Evolutionary conservation across 225 moss, liverwort and hornwort species (phyloP), one percentile per base, ranked within the genome.

Genomic region (Pseudoscleropodium purum): DNA sequence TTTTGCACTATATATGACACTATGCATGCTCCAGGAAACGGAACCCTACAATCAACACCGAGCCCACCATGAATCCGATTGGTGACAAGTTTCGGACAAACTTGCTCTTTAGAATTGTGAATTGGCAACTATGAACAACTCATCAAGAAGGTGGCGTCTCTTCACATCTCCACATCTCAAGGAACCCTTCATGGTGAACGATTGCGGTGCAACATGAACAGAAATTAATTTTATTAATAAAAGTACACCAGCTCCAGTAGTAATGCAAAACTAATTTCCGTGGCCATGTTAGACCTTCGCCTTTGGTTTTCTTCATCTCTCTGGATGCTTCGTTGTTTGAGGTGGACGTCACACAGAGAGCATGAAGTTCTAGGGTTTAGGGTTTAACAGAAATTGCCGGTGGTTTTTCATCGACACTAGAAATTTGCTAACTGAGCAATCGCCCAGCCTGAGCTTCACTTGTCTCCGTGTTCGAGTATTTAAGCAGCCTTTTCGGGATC

Each of bases 151-250:
- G 89, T 87, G 87, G 80, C 69, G 74, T 90, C 89, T 81, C 89
- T 92, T 92, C 84, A 39, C 66, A 90, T 90, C 90, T 86, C 88
- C 83, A 47, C 73, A 92, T 89, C 92, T 89, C 60, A 81, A 84
- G 37, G 21, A 91, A 89, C 84, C 62, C 61, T 91, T 92, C 92
- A 75, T 17, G 77, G 36, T 65, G 64, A 86, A 85, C 52, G 45
- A 85, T 66, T 85, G 75, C 67, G 62, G 68, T 82, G 52, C 79
- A 30, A 31, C 41, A 52, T n/a, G 75, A 82, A 88, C 24, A 45
- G 33, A 84, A 72, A 18, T 30, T 37, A 5, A 18, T 43, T 59
- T 59, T 43, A 15, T 15, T 10, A 43, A 5, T 30, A 33, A 62
- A 14, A 33, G 14, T 23, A 33, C 31, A 33, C 27, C 25, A 52